Base-by-base conservation (phyloP, 805 yeast species). In the Lipomyces yamadae region DNA sequence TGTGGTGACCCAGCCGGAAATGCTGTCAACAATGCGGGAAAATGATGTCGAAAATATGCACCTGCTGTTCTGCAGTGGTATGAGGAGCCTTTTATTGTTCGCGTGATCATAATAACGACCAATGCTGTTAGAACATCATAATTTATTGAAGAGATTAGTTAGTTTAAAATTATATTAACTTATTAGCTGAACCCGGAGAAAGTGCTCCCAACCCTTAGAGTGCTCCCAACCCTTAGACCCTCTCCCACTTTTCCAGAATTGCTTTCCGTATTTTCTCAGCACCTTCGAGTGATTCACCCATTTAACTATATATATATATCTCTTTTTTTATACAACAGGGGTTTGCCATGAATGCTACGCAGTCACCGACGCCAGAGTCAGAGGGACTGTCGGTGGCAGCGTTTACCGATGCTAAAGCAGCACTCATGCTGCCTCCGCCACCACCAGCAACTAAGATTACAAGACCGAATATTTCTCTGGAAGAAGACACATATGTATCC, bases 401-500 rank as follows among this genome's bases (percentile, higher is more conserved):
- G 6, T 42, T 63, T 29, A 34, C 42, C 18, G 56, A 45, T 24
- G 50, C 29, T 2, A 29, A 45, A 54, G 60, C 60, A 2, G 50
- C 48, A 33, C 45, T 65, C 58, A 48, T 58, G 61, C 58, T 58
- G 42, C 60, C 70, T 15, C 66, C 62, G 52, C 66, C 71, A 24
- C 69, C 62, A 29, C 56, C 63, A 13, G 54, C 42, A 6, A 45
- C 58, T 29, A 48, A 54, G 52, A 63, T 55, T 29, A 15, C 48
- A 34, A 64, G 68, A 15, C 63, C 73, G n/a, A 53, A 52, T 10
- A 61, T 54, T 8, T 65, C 69, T 5, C 60, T 76, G 8, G 76
- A 74, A 8, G 78, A 76, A 61, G 77, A 76, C 32, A 72, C 63
- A 10, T 76, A 76, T 55, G 66, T 66, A 2, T 59, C 55, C 6